A percentile compares a stretch with the other conserved stretches of the same genome.
These are phyloP conservation scores for Fennellomyces sp. DNA, from an alignment of 371 early-diverging fungal genomes.

Conservation along the genomic window DNA sequence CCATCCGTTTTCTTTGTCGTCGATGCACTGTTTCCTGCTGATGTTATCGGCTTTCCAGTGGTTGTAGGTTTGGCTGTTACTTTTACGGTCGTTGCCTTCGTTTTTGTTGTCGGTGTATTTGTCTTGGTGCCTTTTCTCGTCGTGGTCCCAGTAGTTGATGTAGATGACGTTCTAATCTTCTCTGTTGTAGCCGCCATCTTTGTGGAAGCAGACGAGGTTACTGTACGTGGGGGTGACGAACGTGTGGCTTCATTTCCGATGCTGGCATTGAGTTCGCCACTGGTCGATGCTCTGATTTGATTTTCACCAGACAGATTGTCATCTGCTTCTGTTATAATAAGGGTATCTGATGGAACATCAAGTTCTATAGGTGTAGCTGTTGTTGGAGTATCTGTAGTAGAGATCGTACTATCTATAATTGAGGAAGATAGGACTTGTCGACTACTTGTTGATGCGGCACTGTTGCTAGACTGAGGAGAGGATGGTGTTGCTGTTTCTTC, in stretches of 20 bases:
- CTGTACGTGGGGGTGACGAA: too few species aligned
- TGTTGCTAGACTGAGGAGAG: background rate
- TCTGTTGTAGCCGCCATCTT: too few species aligned
- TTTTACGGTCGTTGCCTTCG: background rate
- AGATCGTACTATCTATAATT: background rate
- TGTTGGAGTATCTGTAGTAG: background rate
- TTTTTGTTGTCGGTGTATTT: background rate
- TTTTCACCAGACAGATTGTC: background rate
- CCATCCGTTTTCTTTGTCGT: background rate
- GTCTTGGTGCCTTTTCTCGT: too few species aligned
- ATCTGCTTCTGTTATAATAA: background rate
- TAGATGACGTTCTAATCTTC: too few species aligned
- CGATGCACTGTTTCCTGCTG: background rate
- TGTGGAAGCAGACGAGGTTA: too few species aligned
- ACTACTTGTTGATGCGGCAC: background rate
- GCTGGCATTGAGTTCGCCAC: background rate
- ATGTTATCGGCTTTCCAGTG: background rate
- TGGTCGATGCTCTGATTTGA: background rate
- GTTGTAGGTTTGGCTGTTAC: background rate
- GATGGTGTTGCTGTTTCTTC: background rate
- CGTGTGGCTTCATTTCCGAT: background rate
- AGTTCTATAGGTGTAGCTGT: background rate
- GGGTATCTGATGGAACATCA: background rate
- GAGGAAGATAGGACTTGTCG: too few species aligned
- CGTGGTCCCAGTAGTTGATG: too few species aligned